Conservation (phyloP, 2,329 filamentous ascomycete species). For the Mariannaea sp. region DNA sequence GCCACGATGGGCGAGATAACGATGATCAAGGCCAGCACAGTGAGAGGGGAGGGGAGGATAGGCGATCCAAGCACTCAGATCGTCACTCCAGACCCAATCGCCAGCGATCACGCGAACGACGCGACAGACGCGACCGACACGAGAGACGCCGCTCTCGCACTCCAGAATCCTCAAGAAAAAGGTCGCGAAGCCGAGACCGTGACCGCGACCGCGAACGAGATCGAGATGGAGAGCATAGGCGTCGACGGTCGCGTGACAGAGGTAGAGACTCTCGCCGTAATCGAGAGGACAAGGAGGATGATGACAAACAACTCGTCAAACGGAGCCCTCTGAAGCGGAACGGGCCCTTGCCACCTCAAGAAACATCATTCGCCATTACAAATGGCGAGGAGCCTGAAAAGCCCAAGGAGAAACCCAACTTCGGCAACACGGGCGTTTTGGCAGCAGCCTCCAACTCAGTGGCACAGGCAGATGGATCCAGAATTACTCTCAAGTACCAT, state of each 20-base stretch:
- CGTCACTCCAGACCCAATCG: slow-evolving; percentile 24
- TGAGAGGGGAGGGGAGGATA: slow-evolving; percentile 26
- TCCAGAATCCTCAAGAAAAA: slow-evolving; percentile 36
- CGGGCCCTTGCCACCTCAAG: slow-evolving; percentile 64
- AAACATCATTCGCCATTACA: slow-evolving; percentile 62
- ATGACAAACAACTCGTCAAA: slow-evolving; percentile 31
- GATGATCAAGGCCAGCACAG: slow-evolving; percentile 13
- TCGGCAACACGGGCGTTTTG: slow-evolving; percentile 75
- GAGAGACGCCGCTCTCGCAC: slow-evolving; percentile 42
- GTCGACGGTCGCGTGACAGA: slow-evolving; percentile 43
- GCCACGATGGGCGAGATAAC: slow-evolving; percentile 29
- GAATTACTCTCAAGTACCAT: slow-evolving; percentile 90
- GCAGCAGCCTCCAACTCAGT: slow-evolving; percentile 84
- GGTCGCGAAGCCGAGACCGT: slow-evolving; percentile 37
- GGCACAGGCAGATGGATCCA: slow-evolving; percentile 72
- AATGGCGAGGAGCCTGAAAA: slow-evolving; percentile 53
- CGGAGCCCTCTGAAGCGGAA: slow-evolving; percentile 38
- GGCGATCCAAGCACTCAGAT: slow-evolving; percentile 31
- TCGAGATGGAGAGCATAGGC: slow-evolving; percentile 30
- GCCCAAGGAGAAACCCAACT: slow-evolving; percentile 89
- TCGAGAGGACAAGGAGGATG: slow-evolving; percentile 26
- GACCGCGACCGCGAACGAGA: slow-evolving; percentile 28
- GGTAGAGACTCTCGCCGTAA: slow-evolving; percentile 37
- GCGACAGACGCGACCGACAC: slow-evolving; percentile 36
- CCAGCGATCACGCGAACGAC: slow-evolving; percentile 36